Evolutionary conservation across 192 early-diverging fungal genomes (phyloP), one percentile per base, ranked within the genome.

Genomic region (Allomyces arbusculus): DNA sequence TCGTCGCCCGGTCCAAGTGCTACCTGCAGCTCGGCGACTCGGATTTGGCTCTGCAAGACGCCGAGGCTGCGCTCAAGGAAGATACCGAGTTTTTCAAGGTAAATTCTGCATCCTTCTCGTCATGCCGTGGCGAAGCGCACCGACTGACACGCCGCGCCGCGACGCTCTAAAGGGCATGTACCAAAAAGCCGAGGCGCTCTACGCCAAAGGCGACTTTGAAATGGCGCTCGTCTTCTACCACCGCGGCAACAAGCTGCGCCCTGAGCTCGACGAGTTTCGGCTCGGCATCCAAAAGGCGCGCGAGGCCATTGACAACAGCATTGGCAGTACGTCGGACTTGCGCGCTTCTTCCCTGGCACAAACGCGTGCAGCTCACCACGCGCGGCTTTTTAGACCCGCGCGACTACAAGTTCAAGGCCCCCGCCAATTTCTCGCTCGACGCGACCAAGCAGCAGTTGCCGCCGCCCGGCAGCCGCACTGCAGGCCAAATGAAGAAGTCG

Each of bases 161-260:
- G 24, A 24, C 7, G 23, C 23, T 20, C 40, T 74, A 63, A 78
- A 83, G 68, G 82, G 76, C 26, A 66, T 82, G 1, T 81, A 76
- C 63, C 78, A 82, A 71, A 84, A 84, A 65, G 82, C 82, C 1
- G 82, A 84, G 66, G 77, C 81, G 14, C 68, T 84, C 14, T 84
- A 84, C 70, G 80, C 82, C 8, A 70, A 77, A 44, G 82, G 82
- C 0, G 82, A 84, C 63, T 84, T 84, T 66, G 82, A 84, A 69
- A 70, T 82, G 23, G 82, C 82, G 14, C 70, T 84, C 28, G 73
- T 84, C 45, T 81, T 72, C 58, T 84, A 77, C 63, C 82, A 84
- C 64, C 72, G 82, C 12, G 82, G 82, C 14, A 82, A 82, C 66
- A 55, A 75, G 24, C 62, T 77, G 28, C 63, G 80, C 6, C 82